phyloP scores from a whole-genome alignment of 768 basidiomycete genomes.

The Lactarius evosmus region DNA sequence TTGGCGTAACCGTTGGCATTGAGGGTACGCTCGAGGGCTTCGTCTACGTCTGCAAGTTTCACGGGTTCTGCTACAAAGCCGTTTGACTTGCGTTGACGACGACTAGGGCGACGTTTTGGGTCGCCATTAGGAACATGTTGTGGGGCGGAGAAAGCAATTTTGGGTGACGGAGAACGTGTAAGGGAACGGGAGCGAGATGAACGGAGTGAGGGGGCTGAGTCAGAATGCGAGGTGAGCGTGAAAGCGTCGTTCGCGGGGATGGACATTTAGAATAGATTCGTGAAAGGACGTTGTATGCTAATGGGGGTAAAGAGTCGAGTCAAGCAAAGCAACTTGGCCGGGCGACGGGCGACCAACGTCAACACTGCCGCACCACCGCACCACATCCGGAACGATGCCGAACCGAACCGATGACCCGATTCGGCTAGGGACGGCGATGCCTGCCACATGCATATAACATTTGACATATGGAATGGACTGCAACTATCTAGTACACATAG shows the following conservation, averaged over 20 bases:
- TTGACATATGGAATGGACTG: background rate
- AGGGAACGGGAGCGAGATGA: conserved; percentile 28
- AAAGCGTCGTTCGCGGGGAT: conserved; percentile 28
- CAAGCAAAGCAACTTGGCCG: background rate
- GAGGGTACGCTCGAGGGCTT: conserved; percentile 23
- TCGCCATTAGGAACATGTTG: conserved; percentile 20
- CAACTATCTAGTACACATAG: conserved; percentile 72
- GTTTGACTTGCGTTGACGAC: conserved; percentile 26
- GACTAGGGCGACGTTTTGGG: conserved; percentile 23
- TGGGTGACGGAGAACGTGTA: conserved; percentile 29
- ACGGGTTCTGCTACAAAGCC: conserved; percentile 19
- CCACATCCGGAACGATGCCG: background rate
- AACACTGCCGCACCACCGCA: background rate
- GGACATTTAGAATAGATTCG: conserved; percentile 16
- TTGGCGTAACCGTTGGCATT: conserved; percentile 15
- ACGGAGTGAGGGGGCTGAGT: conserved; percentile 25
- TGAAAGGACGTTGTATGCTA: background rate
- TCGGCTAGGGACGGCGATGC: background rate
- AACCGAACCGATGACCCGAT: background rate
- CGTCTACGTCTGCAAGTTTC: conserved; percentile 28
- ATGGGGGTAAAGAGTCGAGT: background rate
- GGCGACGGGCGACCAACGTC: no score
- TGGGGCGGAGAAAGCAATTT: conserved; percentile 26
- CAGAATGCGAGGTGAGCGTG: conserved; percentile 26
- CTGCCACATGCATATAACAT: background rate